These are phyloP conservation scores for Talaromyces sp. DNA, from an alignment of 2,329 filamentous ascomycete species.

Conservation along the genomic window DNA sequence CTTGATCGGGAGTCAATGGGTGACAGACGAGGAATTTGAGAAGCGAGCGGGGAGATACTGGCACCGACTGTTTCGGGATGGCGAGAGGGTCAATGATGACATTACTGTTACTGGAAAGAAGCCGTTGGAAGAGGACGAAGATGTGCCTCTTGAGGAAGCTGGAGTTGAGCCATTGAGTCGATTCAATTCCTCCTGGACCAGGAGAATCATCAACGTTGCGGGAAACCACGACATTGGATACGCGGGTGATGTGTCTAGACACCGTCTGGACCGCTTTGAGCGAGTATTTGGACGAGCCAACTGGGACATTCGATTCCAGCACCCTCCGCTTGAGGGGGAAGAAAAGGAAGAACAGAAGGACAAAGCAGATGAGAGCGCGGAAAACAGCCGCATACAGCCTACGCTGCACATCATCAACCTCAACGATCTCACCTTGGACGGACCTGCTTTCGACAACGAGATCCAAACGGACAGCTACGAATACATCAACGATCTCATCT, in stretches of 20 bases:
- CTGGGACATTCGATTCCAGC: slow-evolving; percentile 77
- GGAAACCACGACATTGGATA: slow-evolving; percentile 98
- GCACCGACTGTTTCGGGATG: slow-evolving; percentile 69
- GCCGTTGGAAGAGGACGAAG: slow-evolving; percentile 25
- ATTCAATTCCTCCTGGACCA: slow-evolving; percentile 59
- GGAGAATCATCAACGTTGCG: slow-evolving; percentile 77
- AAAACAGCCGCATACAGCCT: slow-evolving; percentile 28
- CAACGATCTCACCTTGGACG: slow-evolving; percentile 92
- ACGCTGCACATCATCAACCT: slow-evolving; percentile 78
- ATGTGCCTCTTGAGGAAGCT: slow-evolving; percentile 29
- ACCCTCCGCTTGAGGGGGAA: slow-evolving; percentile 34
- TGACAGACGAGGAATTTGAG: slow-evolving; percentile 77
- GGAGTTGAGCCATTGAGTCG: slow-evolving; percentile 34
- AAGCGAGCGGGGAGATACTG: slow-evolving; percentile 70
- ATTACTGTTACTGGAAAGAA: slow-evolving; percentile 28
- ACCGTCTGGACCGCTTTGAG: slow-evolving; percentile 76
- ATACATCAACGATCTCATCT: slow-evolving; percentile 60
- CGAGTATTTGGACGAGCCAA: slow-evolving; percentile 79
- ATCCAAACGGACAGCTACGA: slow-evolving; percentile 72
- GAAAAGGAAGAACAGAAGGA: neutral
- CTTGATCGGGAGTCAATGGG: slow-evolving; percentile 91
- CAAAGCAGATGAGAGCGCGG: neutral
- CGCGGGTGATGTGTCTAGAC: slow-evolving; percentile 78
- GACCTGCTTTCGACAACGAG: slow-evolving; percentile 61
- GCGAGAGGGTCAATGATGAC: slow-evolving; percentile 54